Evolutionary conservation across 345 rosid species (phyloP).

Genomic region (Pugionium cornutum): DNA sequence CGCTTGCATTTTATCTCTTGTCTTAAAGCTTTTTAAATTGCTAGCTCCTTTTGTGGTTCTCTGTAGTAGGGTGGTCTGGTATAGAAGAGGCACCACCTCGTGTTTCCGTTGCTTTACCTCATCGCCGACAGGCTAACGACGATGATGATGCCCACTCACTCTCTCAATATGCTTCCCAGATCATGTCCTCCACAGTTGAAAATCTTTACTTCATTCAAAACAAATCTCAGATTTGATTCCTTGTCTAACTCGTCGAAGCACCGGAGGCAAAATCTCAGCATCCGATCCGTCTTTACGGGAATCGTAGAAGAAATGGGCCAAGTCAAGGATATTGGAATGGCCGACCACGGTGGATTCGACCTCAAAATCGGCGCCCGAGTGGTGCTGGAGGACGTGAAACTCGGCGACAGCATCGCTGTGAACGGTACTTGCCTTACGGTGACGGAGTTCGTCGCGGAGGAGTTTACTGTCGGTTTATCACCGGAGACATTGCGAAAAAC

Average conservation of each 20-base stretch:
- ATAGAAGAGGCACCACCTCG: not conserved
- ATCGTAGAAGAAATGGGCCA: slow-evolving; percentile 89
- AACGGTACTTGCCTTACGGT: slow-evolving; percentile 91
- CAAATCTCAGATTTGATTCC: slow-evolving; percentile 35
- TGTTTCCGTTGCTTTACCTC: not conserved
- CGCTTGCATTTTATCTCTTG: too few species aligned
- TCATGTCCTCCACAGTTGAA: slow-evolving; percentile 15
- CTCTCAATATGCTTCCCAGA: slow-evolving; percentile 32
- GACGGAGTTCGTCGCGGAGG: slow-evolving; percentile 59
- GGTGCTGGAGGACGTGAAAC: slow-evolving; percentile 61
- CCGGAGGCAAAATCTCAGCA: slow-evolving; percentile 27
- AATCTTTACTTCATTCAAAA: slow-evolving; percentile 12
- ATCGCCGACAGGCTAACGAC: slow-evolving; percentile 13
- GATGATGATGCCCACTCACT: slow-evolving; percentile 33
- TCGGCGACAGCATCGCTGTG: slow-evolving; percentile 85
- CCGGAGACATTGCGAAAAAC: slow-evolving; percentile 84
- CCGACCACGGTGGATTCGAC: slow-evolving; percentile 64
- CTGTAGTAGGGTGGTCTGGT: too few species aligned
- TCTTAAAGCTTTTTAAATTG: too few species aligned
- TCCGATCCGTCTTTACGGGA: slow-evolving; percentile 75
- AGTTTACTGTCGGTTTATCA: slow-evolving; percentile 69
- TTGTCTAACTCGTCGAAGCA: slow-evolving; percentile 28
- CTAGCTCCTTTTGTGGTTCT: too few species aligned
- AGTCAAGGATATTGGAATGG: slow-evolving; percentile 54
- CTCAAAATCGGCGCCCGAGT: slow-evolving; percentile 61